Evolutionary conservation across 129 eudicot genomes (phyloP).

Genomic region (Tagetes erecta): DNA sequence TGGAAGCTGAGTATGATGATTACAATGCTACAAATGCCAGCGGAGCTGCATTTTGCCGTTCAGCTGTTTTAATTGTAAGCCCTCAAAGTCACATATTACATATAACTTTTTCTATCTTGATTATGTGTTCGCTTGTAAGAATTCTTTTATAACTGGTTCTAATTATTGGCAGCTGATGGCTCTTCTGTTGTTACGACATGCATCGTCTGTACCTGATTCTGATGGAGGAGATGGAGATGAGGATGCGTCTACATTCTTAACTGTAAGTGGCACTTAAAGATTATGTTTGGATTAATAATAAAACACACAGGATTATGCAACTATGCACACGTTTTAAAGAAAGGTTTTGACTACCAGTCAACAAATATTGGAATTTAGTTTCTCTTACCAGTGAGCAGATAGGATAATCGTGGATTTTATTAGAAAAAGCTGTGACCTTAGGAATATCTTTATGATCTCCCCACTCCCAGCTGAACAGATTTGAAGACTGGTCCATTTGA

Average conservation of each 20-base stretch:
- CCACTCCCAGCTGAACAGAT: too few species aligned
- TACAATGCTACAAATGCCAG: constrained; percentile 75
- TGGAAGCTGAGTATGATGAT: constrained; percentile 91
- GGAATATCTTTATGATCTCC: too few species aligned
- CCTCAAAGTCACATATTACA: not conserved
- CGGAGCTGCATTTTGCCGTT: constrained; percentile 92
- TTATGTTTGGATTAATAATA: constrained; percentile 2
- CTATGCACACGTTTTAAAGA: not conserved
- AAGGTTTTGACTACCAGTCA: not conserved
- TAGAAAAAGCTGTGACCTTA: too few species aligned
- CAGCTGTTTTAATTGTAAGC: constrained; percentile 90
- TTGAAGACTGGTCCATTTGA: too few species aligned
- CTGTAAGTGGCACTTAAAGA: constrained; percentile 55
- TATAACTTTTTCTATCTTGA: not conserved
- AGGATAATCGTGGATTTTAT: too few species aligned
- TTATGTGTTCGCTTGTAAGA: not conserved
- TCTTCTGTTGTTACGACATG: constrained; percentile 81
- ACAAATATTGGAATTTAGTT: too few species aligned
- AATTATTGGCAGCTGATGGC: constrained; percentile 74
- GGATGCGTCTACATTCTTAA: constrained; percentile 71
- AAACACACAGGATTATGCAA: not conserved
- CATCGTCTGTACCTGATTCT: constrained; percentile 60
- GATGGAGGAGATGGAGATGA: constrained; percentile 71
- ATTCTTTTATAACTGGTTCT: not conserved
- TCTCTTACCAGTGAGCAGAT: too few species aligned